Percentiles rank a stretch among this genome's conserved stretches.
Conservation (phyloP, 2,329 filamentous ascomycete species). For the Paecilomyces formosus region DNA sequence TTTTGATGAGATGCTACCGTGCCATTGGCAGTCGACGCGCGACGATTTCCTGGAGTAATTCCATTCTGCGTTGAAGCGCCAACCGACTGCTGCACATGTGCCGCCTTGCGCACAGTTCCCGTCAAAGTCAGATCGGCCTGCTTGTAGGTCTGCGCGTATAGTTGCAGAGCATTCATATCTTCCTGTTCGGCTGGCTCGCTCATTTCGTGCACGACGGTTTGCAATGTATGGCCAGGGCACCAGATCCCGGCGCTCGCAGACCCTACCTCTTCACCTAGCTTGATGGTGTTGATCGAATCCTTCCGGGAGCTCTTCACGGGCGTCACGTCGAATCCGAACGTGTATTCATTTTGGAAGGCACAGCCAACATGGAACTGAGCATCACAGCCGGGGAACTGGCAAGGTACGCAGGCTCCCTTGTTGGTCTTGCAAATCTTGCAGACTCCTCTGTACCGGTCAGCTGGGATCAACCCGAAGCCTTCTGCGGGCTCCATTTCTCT, state of each 20-base stretch:
- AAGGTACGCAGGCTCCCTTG: slow-evolving; percentile 73
- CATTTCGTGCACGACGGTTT: slow-evolving; percentile 69
- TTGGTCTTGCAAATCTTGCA: slow-evolving; percentile 78
- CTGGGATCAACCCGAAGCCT: slow-evolving; percentile 76
- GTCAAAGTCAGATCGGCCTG: slow-evolving; percentile 87
- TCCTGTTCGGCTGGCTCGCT: slow-evolving; percentile 64
- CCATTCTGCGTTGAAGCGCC: slow-evolving; percentile 22
- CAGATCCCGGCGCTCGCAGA: slow-evolving; percentile 79
- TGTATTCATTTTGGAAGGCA: slow-evolving; percentile 73
- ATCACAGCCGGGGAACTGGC: slow-evolving; percentile 52
- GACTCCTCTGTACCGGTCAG: slow-evolving; percentile 62
- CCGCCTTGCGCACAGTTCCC: slow-evolving; percentile 88
- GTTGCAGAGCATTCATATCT: slow-evolving; percentile 73
- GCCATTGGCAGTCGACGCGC: slow-evolving; percentile 49
- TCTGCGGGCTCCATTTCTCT: slow-evolving; percentile 78
- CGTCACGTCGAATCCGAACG: slow-evolving; percentile 81
- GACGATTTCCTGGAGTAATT: slow-evolving; percentile 39
- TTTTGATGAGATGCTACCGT: slow-evolving; percentile 13
- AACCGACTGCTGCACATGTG: slow-evolving; percentile 47
- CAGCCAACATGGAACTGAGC: slow-evolving; percentile 77
- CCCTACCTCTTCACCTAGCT: slow-evolving; percentile 71
- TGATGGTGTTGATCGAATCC: slow-evolving; percentile 73
- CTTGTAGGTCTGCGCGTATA: slow-evolving; percentile 85
- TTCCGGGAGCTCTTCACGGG: slow-evolving; percentile 83
- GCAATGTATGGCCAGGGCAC: slow-evolving; percentile 82